Evolutionary conservation across 495 filamentous ascomycete genomes (phyloP).

Genomic region (Xanthoparmelia taractica): DNA sequence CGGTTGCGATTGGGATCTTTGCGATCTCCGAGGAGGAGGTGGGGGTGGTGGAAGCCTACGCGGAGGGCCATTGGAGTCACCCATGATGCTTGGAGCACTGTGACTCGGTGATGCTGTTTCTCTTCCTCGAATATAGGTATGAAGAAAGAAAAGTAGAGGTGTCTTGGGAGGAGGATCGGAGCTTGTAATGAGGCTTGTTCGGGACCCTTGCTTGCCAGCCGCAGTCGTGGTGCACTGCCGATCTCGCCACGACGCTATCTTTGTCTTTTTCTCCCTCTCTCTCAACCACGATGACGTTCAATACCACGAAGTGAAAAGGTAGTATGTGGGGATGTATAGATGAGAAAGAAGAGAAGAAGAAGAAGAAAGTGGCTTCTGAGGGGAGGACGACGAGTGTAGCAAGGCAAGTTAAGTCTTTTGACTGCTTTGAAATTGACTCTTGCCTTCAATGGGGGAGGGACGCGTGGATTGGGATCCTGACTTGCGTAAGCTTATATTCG

Average conservation of each 20-base stretch:
- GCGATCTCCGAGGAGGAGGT: constrained; percentile 18
- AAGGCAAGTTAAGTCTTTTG: background rate
- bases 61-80: constrained; percentile 13
- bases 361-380: background rate
- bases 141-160: background rate
- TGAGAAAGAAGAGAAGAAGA: background rate
- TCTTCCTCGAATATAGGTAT: background rate
- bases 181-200: background rate
- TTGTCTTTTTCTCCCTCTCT: background rate
- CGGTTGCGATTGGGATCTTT: background rate
- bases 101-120: background rate
- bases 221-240: constrained; percentile 1
- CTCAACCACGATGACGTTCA: background rate
- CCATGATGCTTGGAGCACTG: constrained; percentile 3
- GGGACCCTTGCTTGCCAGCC: background rate
- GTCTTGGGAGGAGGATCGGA: background rate
- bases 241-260: background rate
- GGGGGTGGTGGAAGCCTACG: constrained; percentile 20
- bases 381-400: background rate
- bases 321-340: background rate
- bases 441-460: background rate
- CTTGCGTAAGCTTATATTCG: constrained; percentile 1
- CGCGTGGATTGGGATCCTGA: constrained; percentile 3
- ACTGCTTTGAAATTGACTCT: constrained; percentile 1
- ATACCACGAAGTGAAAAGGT: background rate